Evolutionary conservation across 257 asterid species (phyloP), one percentile per base, ranked within the genome.

Genomic region (Cinchona pubescens): DNA sequence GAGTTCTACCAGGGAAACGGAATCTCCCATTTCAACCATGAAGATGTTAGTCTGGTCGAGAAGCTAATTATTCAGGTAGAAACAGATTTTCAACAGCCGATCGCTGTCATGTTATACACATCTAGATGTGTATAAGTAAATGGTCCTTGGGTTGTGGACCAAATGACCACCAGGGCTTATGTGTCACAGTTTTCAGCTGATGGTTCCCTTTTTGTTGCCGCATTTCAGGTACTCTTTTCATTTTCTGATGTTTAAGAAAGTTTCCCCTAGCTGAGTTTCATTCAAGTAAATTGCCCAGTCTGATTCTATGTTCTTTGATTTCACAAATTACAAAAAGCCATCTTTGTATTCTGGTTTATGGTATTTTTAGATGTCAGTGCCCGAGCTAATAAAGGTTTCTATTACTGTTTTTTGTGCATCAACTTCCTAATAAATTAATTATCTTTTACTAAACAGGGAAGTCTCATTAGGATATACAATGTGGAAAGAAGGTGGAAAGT

Each of bases 161-260:
- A 90, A 81, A 88, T 93, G 98, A 79, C 85, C 37, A 85, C 89
- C 29, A 82, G 95, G 80, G 96, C 96, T 76, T 93, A 93, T 71
- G 90, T 91, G 5, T 93, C 98, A 0, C 97, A 93, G 77, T 93
- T 93, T 84, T 90, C 98, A 29, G 80, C 84, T 3, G 96, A 91
- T 75, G 98, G 97, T 51, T 91, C 97, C 42, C 91, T 88, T 76
- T 90, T 92, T 60, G 72, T 93, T 79, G 97, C 98, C 59, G 98
- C 92, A 75, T 93, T 90, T 90, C 98, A 93, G 98, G 98, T 93
- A 82, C n/a, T n/a, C n/a, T n/a, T n/a, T n/a, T n/a, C n/a, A n/a
- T n/a, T n/a, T n/a, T n/a, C n/a, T n/a, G n/a, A n/a, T n/a, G n/a
- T n/a, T n/a, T n/a, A n/a, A n/a, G n/a, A n/a, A n/a, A n/a, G n/a